Evolutionary conservation across 306 rosid genomes (phyloP).

Genomic region (Chamaecrista fasciculata): DNA sequence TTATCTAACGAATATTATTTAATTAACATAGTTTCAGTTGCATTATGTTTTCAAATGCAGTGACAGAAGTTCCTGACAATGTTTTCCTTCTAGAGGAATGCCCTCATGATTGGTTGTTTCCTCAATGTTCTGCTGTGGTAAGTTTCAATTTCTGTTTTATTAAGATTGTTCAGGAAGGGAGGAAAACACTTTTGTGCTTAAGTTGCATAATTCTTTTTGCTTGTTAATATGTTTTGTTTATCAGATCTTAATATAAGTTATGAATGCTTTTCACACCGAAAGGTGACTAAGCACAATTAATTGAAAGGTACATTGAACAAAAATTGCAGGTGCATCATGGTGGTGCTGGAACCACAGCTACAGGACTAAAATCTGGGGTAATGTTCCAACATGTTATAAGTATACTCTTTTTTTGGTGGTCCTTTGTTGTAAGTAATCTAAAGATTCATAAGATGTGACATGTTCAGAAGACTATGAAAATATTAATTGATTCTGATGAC

Average conservation of each 20-base stretch:
- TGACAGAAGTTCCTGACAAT: slow-evolving; percentile 53
- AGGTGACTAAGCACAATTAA: background rate
- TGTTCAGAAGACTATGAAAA: background rate
- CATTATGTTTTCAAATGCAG: slow-evolving; percentile 45
- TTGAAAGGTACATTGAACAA: slow-evolving; percentile 15
- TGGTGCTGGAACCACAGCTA: slow-evolving; percentile 91
- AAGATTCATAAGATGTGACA: background rate
- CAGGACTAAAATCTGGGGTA: slow-evolving; percentile 93
- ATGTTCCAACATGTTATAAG: slow-evolving; percentile 5
- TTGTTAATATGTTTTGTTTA: background rate
- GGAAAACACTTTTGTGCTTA: background rate
- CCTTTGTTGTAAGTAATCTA: background rate
- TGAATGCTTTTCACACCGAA: background rate
- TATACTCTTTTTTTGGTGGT: background rate
- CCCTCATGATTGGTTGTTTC: slow-evolving; percentile 95
- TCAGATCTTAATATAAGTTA: background rate
- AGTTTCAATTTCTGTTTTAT: slow-evolving; percentile 32
- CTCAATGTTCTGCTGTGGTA: slow-evolving; percentile 89
- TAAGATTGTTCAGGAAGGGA: background rate
- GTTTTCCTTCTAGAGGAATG: slow-evolving; percentile 76
- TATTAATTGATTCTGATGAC: background rate
- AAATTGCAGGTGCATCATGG: slow-evolving; percentile 89
- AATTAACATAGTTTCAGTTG: background rate
- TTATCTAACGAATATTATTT: background rate
- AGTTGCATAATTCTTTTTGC: background rate